Conservation (phyloP, 257 asterid species). For the Nicotiana undulata region DNA sequence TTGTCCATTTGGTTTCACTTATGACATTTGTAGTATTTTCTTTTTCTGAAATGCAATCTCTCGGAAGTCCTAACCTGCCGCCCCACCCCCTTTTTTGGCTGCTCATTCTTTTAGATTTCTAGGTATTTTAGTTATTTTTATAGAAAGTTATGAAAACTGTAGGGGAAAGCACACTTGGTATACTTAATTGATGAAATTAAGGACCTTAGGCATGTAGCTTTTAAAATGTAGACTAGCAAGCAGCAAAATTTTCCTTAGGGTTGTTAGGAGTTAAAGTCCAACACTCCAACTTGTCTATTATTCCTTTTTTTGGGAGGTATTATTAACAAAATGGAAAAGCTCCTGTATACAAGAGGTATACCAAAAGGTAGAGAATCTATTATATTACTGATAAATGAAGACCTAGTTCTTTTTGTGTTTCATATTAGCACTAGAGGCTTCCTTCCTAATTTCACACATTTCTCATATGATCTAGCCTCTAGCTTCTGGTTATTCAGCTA, state of each 20-base stretch:
- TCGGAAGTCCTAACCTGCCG: neutral
- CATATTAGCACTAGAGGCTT: neutral
- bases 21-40: neutral
- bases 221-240: neutral
- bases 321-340: no score
- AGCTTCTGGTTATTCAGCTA: neutral
- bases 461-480: neutral
- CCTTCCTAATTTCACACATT: neutral
- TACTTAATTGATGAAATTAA: neutral
- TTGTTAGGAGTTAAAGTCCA: no score
- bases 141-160: no score
- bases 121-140: neutral
- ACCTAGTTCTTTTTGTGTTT: neutral
- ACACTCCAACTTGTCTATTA: no score
- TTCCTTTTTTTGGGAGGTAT: no score
- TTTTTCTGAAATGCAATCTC: neutral
- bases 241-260: neutral
- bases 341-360: no score
- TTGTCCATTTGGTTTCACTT: neutral
- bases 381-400: neutral
- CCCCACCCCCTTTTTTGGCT: neutral
- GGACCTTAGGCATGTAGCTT: neutral
- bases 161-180: no score
- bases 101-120: neutral
- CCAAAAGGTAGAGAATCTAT: no score